Evolutionary conservation across 2,329 filamentous ascomycete genomes (phyloP).

Genomic region (Penicillium sp.): DNA sequence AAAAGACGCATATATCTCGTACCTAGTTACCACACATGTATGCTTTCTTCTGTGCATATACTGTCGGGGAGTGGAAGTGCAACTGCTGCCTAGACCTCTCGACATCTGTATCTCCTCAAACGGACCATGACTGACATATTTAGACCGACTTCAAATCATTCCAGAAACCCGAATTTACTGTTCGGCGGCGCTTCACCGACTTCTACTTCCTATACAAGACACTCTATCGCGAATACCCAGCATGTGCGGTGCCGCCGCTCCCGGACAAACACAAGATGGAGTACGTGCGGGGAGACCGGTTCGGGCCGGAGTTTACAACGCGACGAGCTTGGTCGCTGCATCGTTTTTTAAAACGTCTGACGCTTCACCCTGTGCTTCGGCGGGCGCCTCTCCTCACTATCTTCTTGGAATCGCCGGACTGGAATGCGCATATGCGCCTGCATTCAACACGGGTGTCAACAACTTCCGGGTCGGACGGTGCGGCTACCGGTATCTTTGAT

Average conservation of each 20-base stretch:
- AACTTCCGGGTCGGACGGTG: constrained; percentile 41
- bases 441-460: constrained; percentile 65
- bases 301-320: constrained; percentile 86
- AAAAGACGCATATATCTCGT: constrained; percentile 95
- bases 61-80: neutral
- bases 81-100: constrained; percentile 19
- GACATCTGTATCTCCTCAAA: neutral
- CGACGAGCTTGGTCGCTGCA: constrained; percentile 86
- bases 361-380: constrained; percentile 84
- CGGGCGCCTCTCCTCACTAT: constrained; percentile 77
- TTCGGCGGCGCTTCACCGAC: constrained; percentile 92
- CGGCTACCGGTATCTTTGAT: constrained; percentile 73
- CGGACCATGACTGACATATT: constrained; percentile 13
- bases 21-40: constrained; percentile 88
- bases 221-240: constrained; percentile 80
- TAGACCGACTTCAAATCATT: constrained; percentile 95
- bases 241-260: constrained; percentile 87
- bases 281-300: constrained; percentile 93
- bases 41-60: constrained; percentile 27
- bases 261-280: constrained; percentile 99
- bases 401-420: constrained; percentile 90
- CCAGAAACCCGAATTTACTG: constrained; percentile 72
- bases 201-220: constrained; percentile 96
- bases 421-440: constrained; percentile 92
- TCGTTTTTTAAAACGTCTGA: constrained; percentile 82